phyloP scores from a whole-genome alignment of 2,329 filamentous ascomycete genomes.

The Cercospora berteroae region DNA sequence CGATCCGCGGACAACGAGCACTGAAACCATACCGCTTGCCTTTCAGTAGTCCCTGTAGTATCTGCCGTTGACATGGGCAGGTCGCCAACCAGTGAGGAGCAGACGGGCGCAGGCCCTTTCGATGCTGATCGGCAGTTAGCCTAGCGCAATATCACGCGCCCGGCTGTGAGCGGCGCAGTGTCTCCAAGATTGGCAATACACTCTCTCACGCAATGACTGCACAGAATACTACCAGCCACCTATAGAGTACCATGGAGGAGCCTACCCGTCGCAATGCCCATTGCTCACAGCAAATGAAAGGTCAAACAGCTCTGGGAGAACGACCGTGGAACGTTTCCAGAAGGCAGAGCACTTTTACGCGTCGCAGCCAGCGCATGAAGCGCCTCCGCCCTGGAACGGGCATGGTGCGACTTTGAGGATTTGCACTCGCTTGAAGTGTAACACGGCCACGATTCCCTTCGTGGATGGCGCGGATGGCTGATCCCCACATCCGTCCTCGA shows the following conservation, averaged over 20 bases:
- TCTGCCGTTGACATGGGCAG: neutral
- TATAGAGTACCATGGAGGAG: neutral
- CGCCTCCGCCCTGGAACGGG: neutral
- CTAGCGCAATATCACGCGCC: slow-evolving; percentile 2
- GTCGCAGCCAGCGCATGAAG: neutral
- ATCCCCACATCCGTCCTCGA: slow-evolving; percentile 9
- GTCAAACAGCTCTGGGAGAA: neutral
- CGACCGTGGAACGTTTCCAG: neutral
- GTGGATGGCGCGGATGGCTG: slow-evolving; percentile 3
- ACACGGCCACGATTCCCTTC: slow-evolving; percentile 1
- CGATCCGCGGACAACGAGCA: neutral
- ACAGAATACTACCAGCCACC: neutral
- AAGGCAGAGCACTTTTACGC: neutral
- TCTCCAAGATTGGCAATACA: slow-evolving; percentile 7
- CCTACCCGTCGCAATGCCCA: neutral
- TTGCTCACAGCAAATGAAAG: neutral
- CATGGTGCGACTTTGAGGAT: neutral
- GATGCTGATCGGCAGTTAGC: slow-evolving; percentile 3
- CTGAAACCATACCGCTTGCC: neutral
- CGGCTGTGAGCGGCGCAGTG: neutral
- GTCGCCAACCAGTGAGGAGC: neutral
- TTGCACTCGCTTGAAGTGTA: slow-evolving; percentile 1
- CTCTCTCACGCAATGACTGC: neutral
- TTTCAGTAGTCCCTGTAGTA: neutral
- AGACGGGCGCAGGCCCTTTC: neutral